Conservation (phyloP, 2,329 filamentous ascomycete species). For the Elsinoe arachidis region DNA sequence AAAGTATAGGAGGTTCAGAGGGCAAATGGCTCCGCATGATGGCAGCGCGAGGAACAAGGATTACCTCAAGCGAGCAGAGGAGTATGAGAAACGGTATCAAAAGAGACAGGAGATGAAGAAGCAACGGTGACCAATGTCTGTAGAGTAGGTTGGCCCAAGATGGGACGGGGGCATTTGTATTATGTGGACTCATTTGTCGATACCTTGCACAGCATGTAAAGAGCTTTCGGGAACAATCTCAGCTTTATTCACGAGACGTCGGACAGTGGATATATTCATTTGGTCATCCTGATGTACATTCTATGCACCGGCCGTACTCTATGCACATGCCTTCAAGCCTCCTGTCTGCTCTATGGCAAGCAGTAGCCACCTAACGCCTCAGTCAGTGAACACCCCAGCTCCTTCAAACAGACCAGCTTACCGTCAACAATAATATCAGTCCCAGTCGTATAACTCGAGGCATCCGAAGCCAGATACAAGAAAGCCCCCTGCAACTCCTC, state of each 20-base stretch:
- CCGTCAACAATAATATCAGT: slow-evolving; percentile 60
- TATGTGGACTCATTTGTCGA: neutral
- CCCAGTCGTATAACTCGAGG: slow-evolving; percentile 73
- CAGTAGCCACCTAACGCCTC: slow-evolving; percentile 5
- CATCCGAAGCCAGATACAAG: slow-evolving; percentile 72
- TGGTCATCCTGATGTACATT: too few species aligned
- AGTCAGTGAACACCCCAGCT: neutral
- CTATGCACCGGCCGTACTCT: too few species aligned
- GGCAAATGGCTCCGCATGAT: neutral
- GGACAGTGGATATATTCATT: too few species aligned
- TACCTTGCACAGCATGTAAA: slow-evolving; percentile 3
- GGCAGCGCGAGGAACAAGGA: slow-evolving; percentile 14
- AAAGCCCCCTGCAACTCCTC: slow-evolving; percentile 77
- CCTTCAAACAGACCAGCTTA: slow-evolving; percentile 43
- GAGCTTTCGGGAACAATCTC: neutral
- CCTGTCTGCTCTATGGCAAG: neutral
- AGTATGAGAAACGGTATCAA: slow-evolving; percentile 15
- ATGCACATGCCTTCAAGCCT: too few species aligned
- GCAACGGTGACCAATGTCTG: neutral
- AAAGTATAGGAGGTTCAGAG: slow-evolving; percentile 1
- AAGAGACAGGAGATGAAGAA: slow-evolving; percentile 13
- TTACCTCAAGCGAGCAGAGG: slow-evolving; percentile 14
- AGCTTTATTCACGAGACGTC: neutral
- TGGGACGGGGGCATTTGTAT: neutral
- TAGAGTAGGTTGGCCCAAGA: neutral